Percentiles rank a stretch among this genome's conserved stretches.
phyloP scores from a whole-genome alignment of 164 flowering plant species.

The Kingdonia uniflora region DNA sequence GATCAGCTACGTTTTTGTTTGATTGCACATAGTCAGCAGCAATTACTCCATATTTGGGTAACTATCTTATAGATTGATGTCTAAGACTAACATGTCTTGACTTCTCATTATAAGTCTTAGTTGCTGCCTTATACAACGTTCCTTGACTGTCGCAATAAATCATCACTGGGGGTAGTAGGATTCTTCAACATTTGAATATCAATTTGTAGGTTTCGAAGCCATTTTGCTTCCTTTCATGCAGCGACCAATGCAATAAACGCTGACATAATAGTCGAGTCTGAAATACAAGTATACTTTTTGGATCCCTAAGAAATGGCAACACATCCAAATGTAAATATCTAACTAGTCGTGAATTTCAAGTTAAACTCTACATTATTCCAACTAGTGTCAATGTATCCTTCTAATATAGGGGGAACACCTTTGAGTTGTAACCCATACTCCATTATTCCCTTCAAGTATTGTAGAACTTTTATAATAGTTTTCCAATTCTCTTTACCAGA shows the following conservation, averaged over 20 bases:
- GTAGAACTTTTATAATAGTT: not conserved
- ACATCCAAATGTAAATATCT: not conserved
- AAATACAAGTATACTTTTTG: constrained; percentile 1
- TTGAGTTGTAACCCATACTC: not conserved
- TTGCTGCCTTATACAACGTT: not conserved
- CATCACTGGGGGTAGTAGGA: not conserved
- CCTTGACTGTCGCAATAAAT: constrained; percentile 4
- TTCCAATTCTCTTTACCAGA: not conserved
- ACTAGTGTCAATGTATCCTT: not conserved
- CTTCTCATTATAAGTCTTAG: constrained; percentile 2
- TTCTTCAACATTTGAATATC: not conserved
- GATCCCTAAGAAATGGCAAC: not conserved
- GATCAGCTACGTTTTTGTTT: constrained; percentile 2
- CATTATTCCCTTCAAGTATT: not conserved
- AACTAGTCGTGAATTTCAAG: not conserved
- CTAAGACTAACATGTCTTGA: not conserved
- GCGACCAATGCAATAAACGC: not conserved
- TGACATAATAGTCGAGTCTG: not conserved
- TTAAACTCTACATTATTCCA: not conserved
- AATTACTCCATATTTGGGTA: constrained; percentile 3
- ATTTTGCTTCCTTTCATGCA: not conserved
- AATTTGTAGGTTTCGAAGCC: not conserved
- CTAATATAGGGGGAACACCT: not conserved
- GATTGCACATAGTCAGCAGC: not conserved
- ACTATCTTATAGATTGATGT: not conserved